phyloP scores from a whole-genome alignment of 352 stramenopile species.

The Nothophytophthora sp. region DNA sequence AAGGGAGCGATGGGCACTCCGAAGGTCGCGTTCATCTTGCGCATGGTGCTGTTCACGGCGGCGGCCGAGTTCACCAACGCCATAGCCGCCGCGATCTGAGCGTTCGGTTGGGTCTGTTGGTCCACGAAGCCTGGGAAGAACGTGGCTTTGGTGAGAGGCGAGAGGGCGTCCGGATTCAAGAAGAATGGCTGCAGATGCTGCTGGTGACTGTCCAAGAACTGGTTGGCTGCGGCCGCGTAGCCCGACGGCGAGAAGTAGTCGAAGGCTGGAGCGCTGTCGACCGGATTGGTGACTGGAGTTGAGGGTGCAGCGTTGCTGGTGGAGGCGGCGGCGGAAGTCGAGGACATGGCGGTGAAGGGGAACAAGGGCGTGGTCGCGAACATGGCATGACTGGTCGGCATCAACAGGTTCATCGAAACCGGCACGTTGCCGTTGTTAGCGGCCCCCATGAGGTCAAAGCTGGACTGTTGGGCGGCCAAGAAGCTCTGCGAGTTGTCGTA shows the following conservation, averaged over 20 bases:
- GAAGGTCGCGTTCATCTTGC: constrained; percentile 55
- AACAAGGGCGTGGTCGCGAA: constrained; percentile 20
- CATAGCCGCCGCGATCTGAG: constrained; percentile 42
- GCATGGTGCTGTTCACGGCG: constrained; percentile 51
- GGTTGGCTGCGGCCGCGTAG: constrained; percentile 31
- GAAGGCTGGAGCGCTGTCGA: constrained; percentile 18
- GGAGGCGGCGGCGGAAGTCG: background rate
- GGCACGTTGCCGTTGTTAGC: constrained; percentile 24
- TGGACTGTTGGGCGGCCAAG: constrained; percentile 12
- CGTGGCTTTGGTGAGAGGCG: constrained; percentile 34
- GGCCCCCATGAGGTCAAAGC: constrained; percentile 9
- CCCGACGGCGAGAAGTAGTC: constrained; percentile 71
- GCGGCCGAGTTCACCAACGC: constrained; percentile 62
- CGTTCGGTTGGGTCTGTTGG: constrained; percentile 25
- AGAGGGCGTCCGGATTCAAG: constrained; percentile 42
- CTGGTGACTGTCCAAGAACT: constrained; percentile 33
- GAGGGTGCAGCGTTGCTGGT: constrained; percentile 2
- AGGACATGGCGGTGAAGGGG: background rate
- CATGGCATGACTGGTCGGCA: constrained; percentile 17
- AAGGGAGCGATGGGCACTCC: constrained; percentile 54
- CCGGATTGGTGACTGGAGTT: no score
- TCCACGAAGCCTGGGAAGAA: constrained; percentile 26
- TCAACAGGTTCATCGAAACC: constrained; percentile 31
- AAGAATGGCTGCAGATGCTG: constrained; percentile 47
- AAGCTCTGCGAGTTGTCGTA: constrained; percentile 38